Percentiles rank a stretch among this genome's conserved stretches.
phyloP scores from a whole-genome alignment of 495 filamentous ascomycete species.

The Daldinia decipiens region DNA sequence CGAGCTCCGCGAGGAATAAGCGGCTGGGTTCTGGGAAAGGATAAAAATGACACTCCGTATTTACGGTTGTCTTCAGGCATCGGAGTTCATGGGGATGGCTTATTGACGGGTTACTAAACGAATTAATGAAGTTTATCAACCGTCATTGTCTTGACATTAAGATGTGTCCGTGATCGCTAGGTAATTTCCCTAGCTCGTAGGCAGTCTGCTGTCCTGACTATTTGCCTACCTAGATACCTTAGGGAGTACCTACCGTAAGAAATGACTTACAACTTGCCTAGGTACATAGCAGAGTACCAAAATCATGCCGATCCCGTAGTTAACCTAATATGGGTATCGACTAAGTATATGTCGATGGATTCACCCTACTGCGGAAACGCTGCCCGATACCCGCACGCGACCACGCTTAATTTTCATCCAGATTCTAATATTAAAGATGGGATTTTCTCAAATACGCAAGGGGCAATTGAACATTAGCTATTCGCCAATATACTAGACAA shows the following conservation, averaged over 20 bases:
- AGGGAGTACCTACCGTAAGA: no score
- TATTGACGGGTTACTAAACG: conserved; percentile 45
- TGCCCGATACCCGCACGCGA: neutral
- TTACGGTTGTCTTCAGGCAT: conserved; percentile 49
- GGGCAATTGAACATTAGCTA: neutral
- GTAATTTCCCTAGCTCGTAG: neutral
- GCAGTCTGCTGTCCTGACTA: neutral
- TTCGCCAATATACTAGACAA: neutral
- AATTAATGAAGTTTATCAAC: conserved; percentile 50
- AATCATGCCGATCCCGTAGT: neutral
- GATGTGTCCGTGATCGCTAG: conserved; percentile 19
- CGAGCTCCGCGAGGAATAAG: conserved; percentile 66
- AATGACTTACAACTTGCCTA: neutral
- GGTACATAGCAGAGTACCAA: neutral
- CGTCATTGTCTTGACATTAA: conserved; percentile 41
- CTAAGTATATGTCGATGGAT: neutral
- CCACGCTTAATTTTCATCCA: neutral
- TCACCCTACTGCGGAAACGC: neutral
- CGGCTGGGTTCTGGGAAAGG: conserved; percentile 35
- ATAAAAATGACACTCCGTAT: conserved; percentile 44
- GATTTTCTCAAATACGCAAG: neutral
- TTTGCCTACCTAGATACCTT: neutral
- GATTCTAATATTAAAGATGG: neutral
- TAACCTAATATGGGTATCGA: neutral
- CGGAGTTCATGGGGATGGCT: conserved; percentile 51